phyloP scores from a whole-genome alignment of 345 rosid genomes.

The Moricandia moricandioides region DNA sequence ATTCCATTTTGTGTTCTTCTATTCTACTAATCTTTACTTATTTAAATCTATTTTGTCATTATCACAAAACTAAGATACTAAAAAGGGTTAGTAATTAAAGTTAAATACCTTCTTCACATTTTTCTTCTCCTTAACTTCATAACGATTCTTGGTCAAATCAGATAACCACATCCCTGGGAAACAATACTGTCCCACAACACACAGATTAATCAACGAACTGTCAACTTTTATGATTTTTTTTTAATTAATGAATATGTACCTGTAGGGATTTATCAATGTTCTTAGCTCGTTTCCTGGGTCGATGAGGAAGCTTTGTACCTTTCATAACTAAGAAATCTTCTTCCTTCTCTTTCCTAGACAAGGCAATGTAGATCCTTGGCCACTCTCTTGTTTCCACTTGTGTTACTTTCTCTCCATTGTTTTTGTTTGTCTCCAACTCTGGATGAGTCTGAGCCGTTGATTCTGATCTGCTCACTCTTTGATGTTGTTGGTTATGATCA shows the following conservation, averaged over 20 bases:
- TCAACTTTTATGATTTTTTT: not conserved
- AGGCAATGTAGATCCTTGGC: constrained; percentile 53
- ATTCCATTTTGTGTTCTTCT: constrained; percentile 16
- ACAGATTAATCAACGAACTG: not conserved
- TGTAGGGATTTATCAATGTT: constrained; percentile 61
- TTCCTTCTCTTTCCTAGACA: constrained; percentile 70
- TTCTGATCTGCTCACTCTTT: constrained; percentile 39
- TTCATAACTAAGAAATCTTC: constrained; percentile 70
- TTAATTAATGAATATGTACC: constrained; percentile 29
- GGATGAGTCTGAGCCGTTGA: constrained; percentile 33
- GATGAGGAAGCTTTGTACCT: constrained; percentile 69
- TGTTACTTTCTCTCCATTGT: constrained; percentile 32
- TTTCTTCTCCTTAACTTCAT: constrained; percentile 78
- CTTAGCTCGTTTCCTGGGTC: constrained; percentile 72
- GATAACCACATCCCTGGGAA: constrained; percentile 77
- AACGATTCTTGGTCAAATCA: constrained; percentile 62
- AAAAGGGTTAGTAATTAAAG: not conserved
- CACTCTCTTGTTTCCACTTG: constrained; percentile 46
- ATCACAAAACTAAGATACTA: constrained; percentile 1
- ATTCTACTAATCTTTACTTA: constrained; percentile 5
- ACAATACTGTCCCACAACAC: constrained; percentile 51
- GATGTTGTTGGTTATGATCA: constrained; percentile 11
- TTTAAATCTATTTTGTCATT: constrained; percentile 3
- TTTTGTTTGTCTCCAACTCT: constrained; percentile 19
- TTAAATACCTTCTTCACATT: constrained; percentile 60